phyloP scores from a whole-genome alignment of 2,329 filamentous ascomycete species.

The Exophiala calicioides region DNA sequence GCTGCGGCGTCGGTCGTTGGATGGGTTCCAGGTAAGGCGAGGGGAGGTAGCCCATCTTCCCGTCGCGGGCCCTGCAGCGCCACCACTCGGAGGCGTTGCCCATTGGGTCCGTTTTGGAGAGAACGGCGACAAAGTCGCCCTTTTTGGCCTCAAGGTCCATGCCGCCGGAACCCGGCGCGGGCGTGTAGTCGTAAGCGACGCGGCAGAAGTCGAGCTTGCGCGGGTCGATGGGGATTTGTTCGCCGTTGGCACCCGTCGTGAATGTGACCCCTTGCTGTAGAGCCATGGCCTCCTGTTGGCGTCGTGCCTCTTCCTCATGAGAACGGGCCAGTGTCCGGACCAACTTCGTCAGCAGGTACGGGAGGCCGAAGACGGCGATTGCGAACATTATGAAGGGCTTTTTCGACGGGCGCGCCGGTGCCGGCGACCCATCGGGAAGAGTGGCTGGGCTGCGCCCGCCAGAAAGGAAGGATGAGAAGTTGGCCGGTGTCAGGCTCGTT shows the following conservation, averaged over 20 bases:
- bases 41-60: conserved; percentile 87
- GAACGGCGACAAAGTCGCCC: conserved; percentile 90
- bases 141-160: conserved; percentile 91
- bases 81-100: conserved; percentile 96
- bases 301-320: conserved; percentile 73
- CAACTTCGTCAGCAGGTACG: conserved; percentile 95
- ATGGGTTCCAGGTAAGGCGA: conserved; percentile 84
- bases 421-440: conserved; percentile 66
- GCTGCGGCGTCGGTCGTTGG: conserved; percentile 49
- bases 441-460: conserved; percentile 52
- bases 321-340: conserved; percentile 81
- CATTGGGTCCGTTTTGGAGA: conserved; percentile 88
- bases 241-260: conserved; percentile 36
- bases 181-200: conserved; percentile 89
- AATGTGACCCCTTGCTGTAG: too few relatives aligned
- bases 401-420: conserved; percentile 73
- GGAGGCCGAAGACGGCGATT: conserved; percentile 88
- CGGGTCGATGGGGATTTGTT: conserved; percentile 67
- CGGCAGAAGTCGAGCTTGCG: conserved; percentile 95
- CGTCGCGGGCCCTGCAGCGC: conserved; percentile 88
- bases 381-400: conserved; percentile 97
- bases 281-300: conserved; percentile 52
- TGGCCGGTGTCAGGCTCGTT: conserved; percentile 80
- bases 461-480: conserved; percentile 86
- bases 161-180: conserved; percentile 66